These are phyloP conservation scores for Rugosomyces carneus DNA, from an alignment of 1,284 basidiomycete species.

Conservation along the genomic window DNA sequence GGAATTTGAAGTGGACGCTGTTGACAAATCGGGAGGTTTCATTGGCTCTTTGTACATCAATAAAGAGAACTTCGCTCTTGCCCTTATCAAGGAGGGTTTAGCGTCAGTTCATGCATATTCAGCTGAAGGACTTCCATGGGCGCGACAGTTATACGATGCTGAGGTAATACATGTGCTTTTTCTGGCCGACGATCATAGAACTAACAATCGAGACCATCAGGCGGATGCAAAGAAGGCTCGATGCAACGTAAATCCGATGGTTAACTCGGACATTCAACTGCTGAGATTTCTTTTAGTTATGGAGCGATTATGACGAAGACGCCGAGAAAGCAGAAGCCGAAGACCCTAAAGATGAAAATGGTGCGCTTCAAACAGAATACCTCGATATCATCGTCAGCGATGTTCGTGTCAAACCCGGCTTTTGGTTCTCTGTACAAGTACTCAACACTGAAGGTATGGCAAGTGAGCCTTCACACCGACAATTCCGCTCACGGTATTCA, in stretches of 20 bases:
- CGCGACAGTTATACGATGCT: slow-evolving; percentile 75
- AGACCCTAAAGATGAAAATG: slow-evolving; percentile 35
- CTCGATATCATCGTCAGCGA: slow-evolving; percentile 91
- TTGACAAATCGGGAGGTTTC: slow-evolving; percentile 95
- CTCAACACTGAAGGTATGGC: slow-evolving; percentile 76
- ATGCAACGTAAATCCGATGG: slow-evolving; percentile 55
- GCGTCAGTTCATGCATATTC: slow-evolving; percentile 87
- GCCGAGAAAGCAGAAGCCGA: slow-evolving; percentile 48
- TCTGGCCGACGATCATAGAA: background rate
- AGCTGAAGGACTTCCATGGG: slow-evolving; percentile 76
- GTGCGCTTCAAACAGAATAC: slow-evolving; percentile 75
- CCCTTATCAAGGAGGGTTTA: slow-evolving; percentile 81
- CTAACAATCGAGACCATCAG: slow-evolving; percentile 30
- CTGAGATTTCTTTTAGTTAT: slow-evolving; percentile 49
- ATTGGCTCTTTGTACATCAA: slow-evolving; percentile 87
- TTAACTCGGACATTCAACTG: slow-evolving; percentile 3
- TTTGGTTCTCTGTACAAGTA: slow-evolving; percentile 89
- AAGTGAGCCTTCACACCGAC: background rate
- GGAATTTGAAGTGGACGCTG: slow-evolving; percentile 85
- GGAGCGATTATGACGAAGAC: slow-evolving; percentile 74
- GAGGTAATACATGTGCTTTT: slow-evolving; percentile 50
- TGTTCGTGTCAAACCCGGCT: slow-evolving; percentile 68
- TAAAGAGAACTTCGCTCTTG: slow-evolving; percentile 84
- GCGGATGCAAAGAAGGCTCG: slow-evolving; percentile 72
- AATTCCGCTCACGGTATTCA: slow-evolving; percentile 23